phyloP scores from a whole-genome alignment of 495 filamentous ascomycete genomes.

The Podospora didyma region DNA sequence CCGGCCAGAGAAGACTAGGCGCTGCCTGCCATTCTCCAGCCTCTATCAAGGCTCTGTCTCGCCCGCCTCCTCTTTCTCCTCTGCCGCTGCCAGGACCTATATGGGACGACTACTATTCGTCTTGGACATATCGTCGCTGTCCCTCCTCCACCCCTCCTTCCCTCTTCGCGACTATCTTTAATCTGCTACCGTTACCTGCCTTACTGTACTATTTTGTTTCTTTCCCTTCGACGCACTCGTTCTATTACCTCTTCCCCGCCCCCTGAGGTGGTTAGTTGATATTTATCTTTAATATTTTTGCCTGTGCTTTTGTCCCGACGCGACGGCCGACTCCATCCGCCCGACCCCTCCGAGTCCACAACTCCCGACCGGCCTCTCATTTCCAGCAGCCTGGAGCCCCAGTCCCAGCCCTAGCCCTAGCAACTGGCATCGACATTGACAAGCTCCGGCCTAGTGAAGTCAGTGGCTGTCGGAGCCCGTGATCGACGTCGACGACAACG shows the following conservation, averaged over 20 bases:
- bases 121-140: conserved; percentile 3
- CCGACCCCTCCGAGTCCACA: not conserved
- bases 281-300: not conserved
- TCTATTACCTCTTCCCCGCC: conserved; percentile 12
- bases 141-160: conserved; percentile 9
- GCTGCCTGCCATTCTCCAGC: not conserved
- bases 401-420: too few species aligned
- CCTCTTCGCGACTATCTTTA: conserved; percentile 14
- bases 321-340: not conserved
- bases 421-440: too few species aligned
- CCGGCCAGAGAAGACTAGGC: too few species aligned
- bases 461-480: too few species aligned
- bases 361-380: not conserved
- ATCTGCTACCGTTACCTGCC: conserved; percentile 8
- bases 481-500: too few species aligned
- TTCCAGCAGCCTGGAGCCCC: not conserved
- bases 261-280: conserved; percentile 8
- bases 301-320: not conserved
- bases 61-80: conserved; percentile 1
- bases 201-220: too few species aligned
- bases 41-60: not conserved
- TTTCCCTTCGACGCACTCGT: conserved; percentile 25
- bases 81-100: not conserved
- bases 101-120: conserved; percentile 15
- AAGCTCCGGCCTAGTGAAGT: too few species aligned